phyloP scores from a whole-genome alignment of 306 rosid species.

The Oemleria cerasiformis region DNA sequence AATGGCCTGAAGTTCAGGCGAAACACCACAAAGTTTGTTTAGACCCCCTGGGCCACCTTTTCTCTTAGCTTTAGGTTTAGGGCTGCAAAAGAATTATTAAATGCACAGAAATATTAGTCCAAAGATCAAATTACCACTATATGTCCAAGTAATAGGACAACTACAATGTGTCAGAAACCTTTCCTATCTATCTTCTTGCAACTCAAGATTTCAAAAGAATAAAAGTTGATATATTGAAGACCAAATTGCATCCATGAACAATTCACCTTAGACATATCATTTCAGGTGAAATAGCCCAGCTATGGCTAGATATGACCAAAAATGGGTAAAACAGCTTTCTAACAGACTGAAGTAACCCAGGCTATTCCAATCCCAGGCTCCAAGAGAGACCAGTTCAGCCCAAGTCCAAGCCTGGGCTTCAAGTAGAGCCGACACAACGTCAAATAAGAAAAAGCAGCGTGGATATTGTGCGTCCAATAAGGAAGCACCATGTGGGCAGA shows the following conservation, averaged over 20 bases:
- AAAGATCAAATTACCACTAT: slow-evolving; percentile 19
- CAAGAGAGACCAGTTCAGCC: no score
- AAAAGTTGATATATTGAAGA: neutral
- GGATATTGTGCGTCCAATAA: no score
- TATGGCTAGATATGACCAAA: no score
- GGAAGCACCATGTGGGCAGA: no score
- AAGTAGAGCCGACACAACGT: no score
- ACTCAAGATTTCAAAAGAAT: neutral
- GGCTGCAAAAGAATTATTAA: slow-evolving; percentile 35
- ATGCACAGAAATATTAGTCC: neutral
- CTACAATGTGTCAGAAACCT: neutral
- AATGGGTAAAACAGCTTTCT: no score
- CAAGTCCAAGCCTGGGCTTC: no score
- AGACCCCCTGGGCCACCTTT: slow-evolving; percentile 93
- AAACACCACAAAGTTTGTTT: slow-evolving; percentile 73
- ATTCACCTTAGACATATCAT: neutral
- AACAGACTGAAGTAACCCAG: no score
- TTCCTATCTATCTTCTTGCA: neutral
- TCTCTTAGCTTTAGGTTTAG: slow-evolving; percentile 65
- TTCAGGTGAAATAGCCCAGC: no score
- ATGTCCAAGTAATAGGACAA: neutral
- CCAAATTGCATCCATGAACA: neutral
- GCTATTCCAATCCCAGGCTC: no score
- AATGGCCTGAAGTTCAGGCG: slow-evolving; percentile 86
- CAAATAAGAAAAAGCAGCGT: neutral